Base-by-base conservation (phyloP, 495 filamentous ascomycete species). In the Letharia columbiana region DNA sequence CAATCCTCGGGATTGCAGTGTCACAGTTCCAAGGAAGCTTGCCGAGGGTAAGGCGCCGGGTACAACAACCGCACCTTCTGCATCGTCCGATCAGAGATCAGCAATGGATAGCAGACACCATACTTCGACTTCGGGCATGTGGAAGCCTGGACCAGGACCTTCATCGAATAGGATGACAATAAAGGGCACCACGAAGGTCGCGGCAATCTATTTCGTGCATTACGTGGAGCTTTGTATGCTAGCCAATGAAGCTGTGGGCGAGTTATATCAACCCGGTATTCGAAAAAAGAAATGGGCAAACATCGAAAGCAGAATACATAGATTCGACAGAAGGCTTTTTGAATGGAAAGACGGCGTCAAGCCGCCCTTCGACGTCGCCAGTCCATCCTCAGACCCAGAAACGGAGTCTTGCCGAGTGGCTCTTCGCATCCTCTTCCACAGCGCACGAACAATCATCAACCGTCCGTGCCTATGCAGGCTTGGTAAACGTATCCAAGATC, bases 381-480 rank as follows among this genome's bases (percentile, higher is more conserved):
- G 71, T 4, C 73, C 74, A 33, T 49, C 72, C 71, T 18, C 52
- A 73, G 50, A 72, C 66, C 23, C 76, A 80, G 72, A 77, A 78
- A 54, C 80, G 76, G 72, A 78, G 77, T 28, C 75, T 83, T 18
- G 81, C 80, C 66, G 74, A n/a, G 54, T 69, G 18, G 68, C 64
- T n/a, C 66, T 78, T 9, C 68, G 61, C 0, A 80, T 89, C 65
- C 70, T 83, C 17, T 87, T 83, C 67, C 78, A 84, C 71, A 83
- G 83, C 65, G 81, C 80, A 13, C 81, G 80, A 20, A 83, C 87
- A n/a, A 74, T 85, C 31, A 82, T 87, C 50, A 81, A 83, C 66
- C 79, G 84, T 11, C 86, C 86, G 1, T 87, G 83, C 66, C 78
- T 88, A 13, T 86, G 83, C 69, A 78, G 79, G 3, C 69, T 83